These are phyloP conservation scores for Penicillium occitanis DNA, from an alignment of 2,329 filamentous ascomycete genomes.

Conservation along the genomic window DNA sequence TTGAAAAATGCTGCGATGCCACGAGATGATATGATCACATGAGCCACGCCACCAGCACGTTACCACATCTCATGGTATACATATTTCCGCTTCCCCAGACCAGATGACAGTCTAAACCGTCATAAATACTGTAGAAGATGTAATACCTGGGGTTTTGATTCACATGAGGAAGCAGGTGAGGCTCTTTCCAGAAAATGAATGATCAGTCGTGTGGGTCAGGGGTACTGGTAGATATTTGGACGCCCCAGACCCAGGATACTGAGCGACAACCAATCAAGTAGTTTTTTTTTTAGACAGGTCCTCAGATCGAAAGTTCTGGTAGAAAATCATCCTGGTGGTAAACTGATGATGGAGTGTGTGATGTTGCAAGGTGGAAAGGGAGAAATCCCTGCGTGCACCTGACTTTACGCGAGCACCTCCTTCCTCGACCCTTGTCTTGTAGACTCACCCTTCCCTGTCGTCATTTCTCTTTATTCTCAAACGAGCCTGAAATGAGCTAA, in stretches of 20 bases:
- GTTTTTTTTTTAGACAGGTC: neutral
- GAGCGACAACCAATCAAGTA: neutral
- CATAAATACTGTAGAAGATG: neutral
- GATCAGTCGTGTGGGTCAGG: constrained; percentile 3
- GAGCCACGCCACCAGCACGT: constrained; percentile 1
- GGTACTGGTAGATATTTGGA: neutral
- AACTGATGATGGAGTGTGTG: neutral
- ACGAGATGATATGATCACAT: constrained; percentile 13
- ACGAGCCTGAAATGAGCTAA: neutral
- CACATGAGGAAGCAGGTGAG: neutral
- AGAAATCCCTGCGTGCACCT: neutral
- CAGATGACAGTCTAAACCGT: neutral
- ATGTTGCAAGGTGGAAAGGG: neutral
- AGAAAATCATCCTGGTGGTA: neutral
- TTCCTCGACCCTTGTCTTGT: neutral
- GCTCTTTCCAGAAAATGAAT: neutral
- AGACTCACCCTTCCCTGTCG: neutral
- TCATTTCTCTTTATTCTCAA: neutral
- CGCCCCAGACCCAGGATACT: neutral
- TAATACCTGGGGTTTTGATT: neutral
- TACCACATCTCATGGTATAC: constrained; percentile 1
- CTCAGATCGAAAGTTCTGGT: neutral
- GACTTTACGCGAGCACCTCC: neutral
- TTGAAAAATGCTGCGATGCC: neutral
- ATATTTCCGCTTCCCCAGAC: neutral